Evolutionary conservation across 305 asterid species (phyloP), one percentile per base, ranked within the genome.

Genomic region (Fraxinus sp.): DNA sequence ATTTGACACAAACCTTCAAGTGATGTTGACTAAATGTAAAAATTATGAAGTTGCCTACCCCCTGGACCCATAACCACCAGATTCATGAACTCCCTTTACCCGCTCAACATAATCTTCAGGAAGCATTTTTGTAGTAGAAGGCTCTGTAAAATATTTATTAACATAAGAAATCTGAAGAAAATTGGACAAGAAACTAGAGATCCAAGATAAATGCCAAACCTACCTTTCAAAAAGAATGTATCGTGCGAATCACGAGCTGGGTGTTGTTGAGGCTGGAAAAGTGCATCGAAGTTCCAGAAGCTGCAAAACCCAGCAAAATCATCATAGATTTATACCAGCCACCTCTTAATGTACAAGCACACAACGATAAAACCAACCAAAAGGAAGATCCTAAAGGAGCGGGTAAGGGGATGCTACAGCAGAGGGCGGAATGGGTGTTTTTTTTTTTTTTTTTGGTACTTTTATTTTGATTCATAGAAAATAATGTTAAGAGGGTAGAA

Each of bases 211-310:
- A 83, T 18, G 74, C 7, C 41, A 78, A 80, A 39, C 87, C 74
- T 76, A 91, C 98, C 99, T 91, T 93, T 91, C 86, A 95, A 83
- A 87, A 93, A 94, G 93, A 95, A 95, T 28, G 99, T 93, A 85
- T 95, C 99, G 20, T 94, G 99, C 79, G 99, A 95, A 91, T 95
- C 98, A 86, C 99, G 97, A 76, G 99, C 99, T 68, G 99, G 99
- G 81, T 95, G 99, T 84, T 95, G 99, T 70, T 95, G 99, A 20
- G 98, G 97, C 89, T 95, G 99, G 92, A 94, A 95, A 85, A 95
- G 98, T 46, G 95, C 95, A 77, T 95, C 99, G 79, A 95, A 95
- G 82, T 95, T 95, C 99, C 98, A 95, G 90, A 91, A 95, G 90
- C 98, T 95, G 88, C 90, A 91, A 82, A 79, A 32, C 16, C 66